Evolutionary conservation across 768 basidiomycete genomes (phyloP).

Genomic region (Agrocybe pediades): DNA sequence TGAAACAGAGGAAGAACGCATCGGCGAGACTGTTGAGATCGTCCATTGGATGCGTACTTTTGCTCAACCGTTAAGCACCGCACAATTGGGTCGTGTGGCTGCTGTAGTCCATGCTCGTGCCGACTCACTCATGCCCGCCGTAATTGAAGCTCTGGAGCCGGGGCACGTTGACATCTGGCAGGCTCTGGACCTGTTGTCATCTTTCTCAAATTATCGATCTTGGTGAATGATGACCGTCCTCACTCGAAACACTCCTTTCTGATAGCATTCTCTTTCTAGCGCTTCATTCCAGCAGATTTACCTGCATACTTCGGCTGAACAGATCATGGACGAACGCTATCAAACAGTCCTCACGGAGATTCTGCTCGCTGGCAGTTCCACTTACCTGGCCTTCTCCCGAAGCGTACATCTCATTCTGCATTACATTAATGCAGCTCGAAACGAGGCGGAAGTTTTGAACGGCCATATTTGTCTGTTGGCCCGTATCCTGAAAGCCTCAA

Average conservation of each 20-base stretch:
- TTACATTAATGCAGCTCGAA: slow-evolving; percentile 9
- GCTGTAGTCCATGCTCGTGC: slow-evolving; percentile 41
- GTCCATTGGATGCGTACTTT: slow-evolving; percentile 66
- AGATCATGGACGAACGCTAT: slow-evolving; percentile 27
- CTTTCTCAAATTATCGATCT: slow-evolving; percentile 24
- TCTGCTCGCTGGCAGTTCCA: slow-evolving; percentile 27
- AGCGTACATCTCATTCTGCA: slow-evolving; percentile 20
- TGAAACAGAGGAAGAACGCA: slow-evolving; percentile 31
- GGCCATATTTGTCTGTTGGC: slow-evolving; percentile 41
- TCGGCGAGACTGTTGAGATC: slow-evolving; percentile 50
- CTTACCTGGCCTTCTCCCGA: slow-evolving; percentile 27
- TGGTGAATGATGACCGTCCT: slow-evolving; percentile 26
- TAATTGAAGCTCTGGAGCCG: slow-evolving; percentile 49
- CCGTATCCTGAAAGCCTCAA: slow-evolving; percentile 32
- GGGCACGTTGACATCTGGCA: slow-evolving; percentile 43
- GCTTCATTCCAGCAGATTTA: slow-evolving; percentile 35
- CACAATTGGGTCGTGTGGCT: slow-evolving; percentile 43
- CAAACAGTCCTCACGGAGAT: slow-evolving; percentile 36
- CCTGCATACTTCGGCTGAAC: slow-evolving; percentile 27
- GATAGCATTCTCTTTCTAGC: neutral
- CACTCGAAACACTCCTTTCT: neutral
- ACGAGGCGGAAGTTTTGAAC: slow-evolving; percentile 19
- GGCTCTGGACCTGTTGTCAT: slow-evolving; percentile 27
- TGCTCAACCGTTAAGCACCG: slow-evolving; percentile 30
- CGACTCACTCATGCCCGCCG: slow-evolving; percentile 37